These are phyloP conservation scores for Emergomyces africanus DNA, from an alignment of 2,329 filamentous ascomycete species.

Conservation along the genomic window DNA sequence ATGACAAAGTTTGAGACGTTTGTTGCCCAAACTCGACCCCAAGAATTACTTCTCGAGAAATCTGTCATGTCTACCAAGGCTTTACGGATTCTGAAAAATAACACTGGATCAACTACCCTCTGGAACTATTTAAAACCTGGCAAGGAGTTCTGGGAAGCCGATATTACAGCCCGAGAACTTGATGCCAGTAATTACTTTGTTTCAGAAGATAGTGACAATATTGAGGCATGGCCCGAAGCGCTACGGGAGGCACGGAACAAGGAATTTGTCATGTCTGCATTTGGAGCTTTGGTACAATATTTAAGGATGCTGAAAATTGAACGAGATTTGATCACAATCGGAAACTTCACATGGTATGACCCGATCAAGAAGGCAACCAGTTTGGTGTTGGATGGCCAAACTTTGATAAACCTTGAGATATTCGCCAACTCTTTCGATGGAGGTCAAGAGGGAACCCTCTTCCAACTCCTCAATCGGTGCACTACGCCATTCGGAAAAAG, in stretches of 20 bases:
- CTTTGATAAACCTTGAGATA: slow-evolving; percentile 92
- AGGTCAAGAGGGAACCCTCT: slow-evolving; percentile 71
- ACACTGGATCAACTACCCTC: slow-evolving; percentile 79
- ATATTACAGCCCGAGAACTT: slow-evolving; percentile 69
- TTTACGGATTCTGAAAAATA: slow-evolving; percentile 88
- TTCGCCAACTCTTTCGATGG: slow-evolving; percentile 91
- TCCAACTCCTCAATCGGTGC: slow-evolving; percentile 81
- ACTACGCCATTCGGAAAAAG: slow-evolving; percentile 96
- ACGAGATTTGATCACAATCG: slow-evolving; percentile 70
- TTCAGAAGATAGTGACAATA: slow-evolving; percentile 41
- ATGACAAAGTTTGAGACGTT: slow-evolving; percentile 97
- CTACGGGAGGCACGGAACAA: slow-evolving; percentile 63
- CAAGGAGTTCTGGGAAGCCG: slow-evolving; percentile 83
- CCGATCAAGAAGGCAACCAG: slow-evolving; percentile 86
- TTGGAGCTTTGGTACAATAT: slow-evolving; percentile 82
- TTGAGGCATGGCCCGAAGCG: slow-evolving; percentile 63
- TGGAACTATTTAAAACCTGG: slow-evolving; percentile 87
- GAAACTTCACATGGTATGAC: slow-evolving; percentile 83
- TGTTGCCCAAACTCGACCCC: slow-evolving; percentile 78
- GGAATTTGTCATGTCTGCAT: slow-evolving; percentile 75
- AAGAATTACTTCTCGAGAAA: slow-evolving; percentile 83
- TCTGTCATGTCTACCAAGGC: slow-evolving; percentile 76
- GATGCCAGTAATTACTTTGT: slow-evolving; percentile 69
- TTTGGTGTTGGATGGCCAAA: slow-evolving; percentile 87
- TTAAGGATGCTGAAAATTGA: slow-evolving; percentile 80